Base-by-base conservation (phyloP, 352 stramenopile genomes). In the Blastocystis sp. region DNA sequence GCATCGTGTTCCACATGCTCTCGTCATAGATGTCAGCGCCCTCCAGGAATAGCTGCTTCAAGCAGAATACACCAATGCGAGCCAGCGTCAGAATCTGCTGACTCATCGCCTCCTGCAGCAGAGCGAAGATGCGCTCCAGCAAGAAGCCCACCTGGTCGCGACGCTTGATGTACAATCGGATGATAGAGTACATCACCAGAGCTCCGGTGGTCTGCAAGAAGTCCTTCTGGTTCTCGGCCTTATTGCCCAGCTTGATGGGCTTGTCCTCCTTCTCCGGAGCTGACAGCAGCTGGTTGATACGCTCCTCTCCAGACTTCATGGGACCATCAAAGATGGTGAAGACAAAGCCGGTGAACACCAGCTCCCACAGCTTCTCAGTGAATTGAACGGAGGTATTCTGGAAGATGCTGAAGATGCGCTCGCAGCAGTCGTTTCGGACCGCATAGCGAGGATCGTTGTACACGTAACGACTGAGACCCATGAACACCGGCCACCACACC, bases 401-500 rank as follows among this genome's bases (percentile, higher is more conserved):
- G 11, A 96, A 91, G 20, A 93, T 91, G 56, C 93, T 91, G 68
- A 94, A 96, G 0, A 91, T 77, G 23, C 55, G 59, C 50, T 91
- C 55, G 53, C 90, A 76, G 41, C 82, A 68, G 61, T 76, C 53
- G 39, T 88, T 91, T 70, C 64, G 80, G 50, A 98, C 92, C n/a
- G 96, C 92, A 15, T 95, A 90, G 37, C 96, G 94, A 11, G 92
- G 91, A 84, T 98, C 96, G 0, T 93, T 94, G 77, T 47, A 79
- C 41, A 97, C 94, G 15, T 96, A 92, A 41, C 94, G 95, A 0
- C 95, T 96, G n/a, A 99, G 91, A 34, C 96, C 97, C 5, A 98
- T 96, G 63, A 99, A 91, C 61, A 99, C 94, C 0, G 97, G 97
- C 96, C 96, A 99, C 95, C 95, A 97, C 3, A 96, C 89, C 90